phyloP scores from a whole-genome alignment of 352 stramenopile genomes.

The Globisporangium cederbergense region DNA sequence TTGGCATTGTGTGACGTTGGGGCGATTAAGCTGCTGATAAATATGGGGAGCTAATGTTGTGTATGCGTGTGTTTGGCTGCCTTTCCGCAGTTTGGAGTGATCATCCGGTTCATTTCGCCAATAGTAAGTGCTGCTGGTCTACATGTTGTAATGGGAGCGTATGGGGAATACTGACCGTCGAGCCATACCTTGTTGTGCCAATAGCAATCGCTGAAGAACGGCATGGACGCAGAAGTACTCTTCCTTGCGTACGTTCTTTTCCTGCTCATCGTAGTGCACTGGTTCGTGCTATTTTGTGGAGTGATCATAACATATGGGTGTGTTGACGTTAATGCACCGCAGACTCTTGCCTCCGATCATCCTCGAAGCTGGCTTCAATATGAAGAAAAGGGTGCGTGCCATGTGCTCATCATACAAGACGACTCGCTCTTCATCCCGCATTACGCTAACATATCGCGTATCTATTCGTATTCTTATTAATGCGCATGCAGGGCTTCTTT shows the following conservation, averaged over 20 bases:
- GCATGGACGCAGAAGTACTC: slow-evolving; percentile 78
- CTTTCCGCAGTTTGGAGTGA: slow-evolving; percentile 55
- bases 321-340: neutral
- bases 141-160: neutral
- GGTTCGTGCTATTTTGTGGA: neutral
- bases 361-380: slow-evolving; percentile 82
- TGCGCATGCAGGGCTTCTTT: slow-evolving; percentile 66
- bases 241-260: slow-evolving; percentile 64
- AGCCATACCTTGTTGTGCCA: neutral
- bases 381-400: slow-evolving; percentile 75
- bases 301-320: neutral
- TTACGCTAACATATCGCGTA: neutral
- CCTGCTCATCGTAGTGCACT: neutral
- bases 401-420: neutral
- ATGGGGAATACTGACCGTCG: neutral
- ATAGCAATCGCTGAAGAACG: slow-evolving; percentile 78
- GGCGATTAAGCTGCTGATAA: neutral
- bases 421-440: neutral
- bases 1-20: neutral
- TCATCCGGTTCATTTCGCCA: slow-evolving; percentile 75
- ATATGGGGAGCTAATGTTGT: neutral
- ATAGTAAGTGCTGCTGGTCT: slow-evolving; percentile 32
- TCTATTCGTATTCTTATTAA: slow-evolving; percentile 12
- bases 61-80: neutral
- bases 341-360: slow-evolving; percentile 80